A percentile compares a stretch with the other conserved stretches of the same genome.
These are phyloP conservation scores for Fusarium austroafricanum DNA, from an alignment of 2,329 filamentous ascomycete genomes.

Conservation along the genomic window DNA sequence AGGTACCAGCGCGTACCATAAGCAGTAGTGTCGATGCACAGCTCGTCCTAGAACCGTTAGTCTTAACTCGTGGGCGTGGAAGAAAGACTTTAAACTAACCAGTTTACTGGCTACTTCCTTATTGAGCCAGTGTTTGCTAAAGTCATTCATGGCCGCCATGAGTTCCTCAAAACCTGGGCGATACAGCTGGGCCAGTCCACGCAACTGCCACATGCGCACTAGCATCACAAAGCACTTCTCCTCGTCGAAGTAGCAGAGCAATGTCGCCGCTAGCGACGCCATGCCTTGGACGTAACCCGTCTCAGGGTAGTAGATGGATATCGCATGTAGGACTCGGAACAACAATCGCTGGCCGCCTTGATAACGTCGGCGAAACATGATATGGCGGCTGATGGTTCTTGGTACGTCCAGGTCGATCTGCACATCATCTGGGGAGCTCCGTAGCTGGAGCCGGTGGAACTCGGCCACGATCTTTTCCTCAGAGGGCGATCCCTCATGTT, in stretches of 20 bases:
- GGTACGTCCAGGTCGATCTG: slow-evolving; percentile 99
- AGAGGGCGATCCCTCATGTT: slow-evolving; percentile 66
- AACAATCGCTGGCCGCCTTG: slow-evolving; percentile 90
- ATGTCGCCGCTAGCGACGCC: slow-evolving; percentile 90
- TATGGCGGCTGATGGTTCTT: slow-evolving; percentile 91
- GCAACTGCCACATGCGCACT: slow-evolving; percentile 90
- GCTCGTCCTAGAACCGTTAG: slow-evolving; percentile 67
- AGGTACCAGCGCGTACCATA: slow-evolving; percentile 98
- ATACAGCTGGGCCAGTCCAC: slow-evolving; percentile 88
- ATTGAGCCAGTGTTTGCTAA: slow-evolving; percentile 85
- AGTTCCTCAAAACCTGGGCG: slow-evolving; percentile 85
- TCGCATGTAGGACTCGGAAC: slow-evolving; percentile 90
- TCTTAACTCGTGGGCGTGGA: not conserved
- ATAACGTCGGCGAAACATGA: slow-evolving; percentile 96
- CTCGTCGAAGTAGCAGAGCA: slow-evolving; percentile 97
- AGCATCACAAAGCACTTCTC: slow-evolving; percentile 96
- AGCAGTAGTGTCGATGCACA: slow-evolving; percentile 86
- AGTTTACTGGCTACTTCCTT: slow-evolving; percentile 85
- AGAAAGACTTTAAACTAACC: slow-evolving; percentile 62
- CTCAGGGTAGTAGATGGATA: slow-evolving; percentile 90
- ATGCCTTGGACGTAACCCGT: slow-evolving; percentile 98
- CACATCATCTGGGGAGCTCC: slow-evolving; percentile 87
- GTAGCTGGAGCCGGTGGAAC: slow-evolving; percentile 78
- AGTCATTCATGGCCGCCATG: slow-evolving; percentile 86
- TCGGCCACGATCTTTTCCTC: slow-evolving; percentile 78